Evolutionary conservation across 2,329 filamentous ascomycete species (phyloP).

Genomic region (Aspergillus tamarii): DNA sequence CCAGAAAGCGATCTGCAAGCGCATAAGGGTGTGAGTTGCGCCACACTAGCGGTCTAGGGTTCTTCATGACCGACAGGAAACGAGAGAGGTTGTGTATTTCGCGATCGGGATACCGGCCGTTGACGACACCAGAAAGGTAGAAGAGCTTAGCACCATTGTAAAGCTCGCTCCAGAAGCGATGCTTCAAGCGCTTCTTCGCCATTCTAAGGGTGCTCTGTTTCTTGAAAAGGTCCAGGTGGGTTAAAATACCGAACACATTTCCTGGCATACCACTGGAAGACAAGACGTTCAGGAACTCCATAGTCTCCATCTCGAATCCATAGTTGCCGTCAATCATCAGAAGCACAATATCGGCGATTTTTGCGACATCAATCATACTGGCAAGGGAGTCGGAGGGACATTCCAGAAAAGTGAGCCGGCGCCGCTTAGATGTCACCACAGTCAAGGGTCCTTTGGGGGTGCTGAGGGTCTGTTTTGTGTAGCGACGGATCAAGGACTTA

Average conservation of each 20-base stretch:
- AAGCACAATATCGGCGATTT: constrained; percentile 95
- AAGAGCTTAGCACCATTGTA: constrained; percentile 98
- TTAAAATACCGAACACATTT: constrained; percentile 96
- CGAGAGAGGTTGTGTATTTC: constrained; percentile 94
- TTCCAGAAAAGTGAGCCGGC: constrained; percentile 93
- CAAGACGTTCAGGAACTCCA: constrained; percentile 96
- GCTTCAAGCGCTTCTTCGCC: constrained; percentile 95
- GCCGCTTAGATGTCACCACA: constrained; percentile 93
- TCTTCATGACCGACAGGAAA: constrained; percentile 99
- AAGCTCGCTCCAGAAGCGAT: constrained; percentile 93
- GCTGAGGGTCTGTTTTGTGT: constrained; percentile 92
- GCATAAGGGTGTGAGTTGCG: constrained; percentile 94
- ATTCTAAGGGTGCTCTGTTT: constrained; percentile 90
- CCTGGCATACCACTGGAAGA: constrained; percentile 97
- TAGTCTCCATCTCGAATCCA: constrained; percentile 99
- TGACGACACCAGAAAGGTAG: constrained; percentile 94
- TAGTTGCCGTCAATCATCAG: constrained; percentile 99
- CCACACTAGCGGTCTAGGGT: constrained; percentile 93
- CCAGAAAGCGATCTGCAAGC: constrained; percentile 89
- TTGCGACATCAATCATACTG: constrained; percentile 94
- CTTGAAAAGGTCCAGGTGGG: constrained; percentile 91
- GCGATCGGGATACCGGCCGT: constrained; percentile 93
- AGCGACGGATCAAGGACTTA: constrained; percentile 90
- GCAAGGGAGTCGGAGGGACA: constrained; percentile 92
- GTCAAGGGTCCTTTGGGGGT: constrained; percentile 91